phyloP scores from a whole-genome alignment of 2,329 filamentous ascomycete species.

The Calonectria ilicicola region DNA sequence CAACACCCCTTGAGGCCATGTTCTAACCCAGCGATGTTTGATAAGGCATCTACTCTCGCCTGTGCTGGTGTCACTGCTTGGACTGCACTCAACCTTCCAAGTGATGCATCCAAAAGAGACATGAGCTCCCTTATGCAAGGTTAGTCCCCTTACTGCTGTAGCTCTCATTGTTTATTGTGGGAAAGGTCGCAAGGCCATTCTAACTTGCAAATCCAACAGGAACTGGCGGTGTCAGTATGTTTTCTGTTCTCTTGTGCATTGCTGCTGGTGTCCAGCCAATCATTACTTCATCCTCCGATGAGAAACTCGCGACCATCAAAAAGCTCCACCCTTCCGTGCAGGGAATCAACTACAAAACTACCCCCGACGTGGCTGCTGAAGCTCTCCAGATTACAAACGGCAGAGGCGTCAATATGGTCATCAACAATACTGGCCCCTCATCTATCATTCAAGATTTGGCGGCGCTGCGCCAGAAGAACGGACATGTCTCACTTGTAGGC shows the following conservation, averaged over 20 bases:
- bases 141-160: background rate
- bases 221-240: conserved; percentile 43
- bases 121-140: conserved; percentile 3
- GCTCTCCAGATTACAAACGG: conserved; percentile 35
- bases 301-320: conserved; percentile 37
- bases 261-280: conserved; percentile 40
- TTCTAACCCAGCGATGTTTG: background rate
- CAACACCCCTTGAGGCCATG: too few species aligned
- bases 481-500: background rate
- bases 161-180: background rate
- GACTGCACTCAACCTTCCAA: background rate
- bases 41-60: background rate
- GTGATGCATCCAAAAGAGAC: background rate
- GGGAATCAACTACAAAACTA: conserved; percentile 42
- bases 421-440: conserved; percentile 41
- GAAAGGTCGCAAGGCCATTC: background rate
- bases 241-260: conserved; percentile 38
- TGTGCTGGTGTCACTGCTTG: conserved; percentile 13
- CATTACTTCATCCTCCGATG: conserved; percentile 45
- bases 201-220: background rate
- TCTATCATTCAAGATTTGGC: conserved; percentile 36
- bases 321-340: conserved; percentile 31
- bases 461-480: background rate
- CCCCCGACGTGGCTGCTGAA: conserved; percentile 21
- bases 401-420: conserved; percentile 40